These are phyloP conservation scores for Thalia dealbata DNA, from an alignment of 176 grass and related monocot genomes.

Conservation along the genomic window DNA sequence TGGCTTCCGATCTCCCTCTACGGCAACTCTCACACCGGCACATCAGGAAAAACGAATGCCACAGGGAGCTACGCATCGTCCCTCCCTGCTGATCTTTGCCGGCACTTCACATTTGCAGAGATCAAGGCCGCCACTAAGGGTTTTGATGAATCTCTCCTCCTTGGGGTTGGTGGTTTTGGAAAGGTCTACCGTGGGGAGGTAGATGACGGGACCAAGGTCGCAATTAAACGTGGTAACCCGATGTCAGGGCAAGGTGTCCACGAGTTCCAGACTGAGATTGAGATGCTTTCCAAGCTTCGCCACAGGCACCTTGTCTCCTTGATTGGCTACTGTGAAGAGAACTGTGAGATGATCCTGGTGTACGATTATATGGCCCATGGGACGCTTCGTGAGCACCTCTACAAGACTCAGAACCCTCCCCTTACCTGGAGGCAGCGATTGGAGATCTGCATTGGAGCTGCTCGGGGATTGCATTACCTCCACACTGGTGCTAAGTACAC, in stretches of 20 bases:
- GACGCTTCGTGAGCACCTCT: conserved; percentile 47
- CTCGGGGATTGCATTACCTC: conserved; percentile 52
- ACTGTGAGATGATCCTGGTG: conserved; percentile 60
- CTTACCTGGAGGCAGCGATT: conserved; percentile 65
- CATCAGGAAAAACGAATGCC: conserved; percentile 15
- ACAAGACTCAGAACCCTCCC: conserved; percentile 33
- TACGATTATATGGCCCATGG: conserved; percentile 71
- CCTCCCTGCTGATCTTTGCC: conserved; percentile 40
- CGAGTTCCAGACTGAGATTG: conserved; percentile 73
- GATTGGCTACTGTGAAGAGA: conserved; percentile 64
- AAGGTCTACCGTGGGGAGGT: conserved; percentile 57
- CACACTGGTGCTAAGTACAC: conserved; percentile 34
- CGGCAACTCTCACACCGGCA: conserved; percentile 22
- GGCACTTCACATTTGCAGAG: conserved; percentile 44
- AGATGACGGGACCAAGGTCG: conserved; percentile 44
- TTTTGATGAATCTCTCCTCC: conserved; percentile 43
- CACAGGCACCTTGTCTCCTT: conserved; percentile 66
- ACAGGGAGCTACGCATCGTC: conserved; percentile 30
- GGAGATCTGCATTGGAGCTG: conserved; percentile 63
- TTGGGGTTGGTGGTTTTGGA: conserved; percentile 67
- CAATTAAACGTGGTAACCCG: conserved; percentile 60
- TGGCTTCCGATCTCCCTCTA: conserved; percentile 31
- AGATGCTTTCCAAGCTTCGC: conserved; percentile 57
- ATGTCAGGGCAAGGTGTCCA: conserved; percentile 46
- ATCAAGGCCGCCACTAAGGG: conserved; percentile 45